Evolutionary conservation across 345 rosid genomes (phyloP).

Genomic region (Lumnitzera racemosa): DNA sequence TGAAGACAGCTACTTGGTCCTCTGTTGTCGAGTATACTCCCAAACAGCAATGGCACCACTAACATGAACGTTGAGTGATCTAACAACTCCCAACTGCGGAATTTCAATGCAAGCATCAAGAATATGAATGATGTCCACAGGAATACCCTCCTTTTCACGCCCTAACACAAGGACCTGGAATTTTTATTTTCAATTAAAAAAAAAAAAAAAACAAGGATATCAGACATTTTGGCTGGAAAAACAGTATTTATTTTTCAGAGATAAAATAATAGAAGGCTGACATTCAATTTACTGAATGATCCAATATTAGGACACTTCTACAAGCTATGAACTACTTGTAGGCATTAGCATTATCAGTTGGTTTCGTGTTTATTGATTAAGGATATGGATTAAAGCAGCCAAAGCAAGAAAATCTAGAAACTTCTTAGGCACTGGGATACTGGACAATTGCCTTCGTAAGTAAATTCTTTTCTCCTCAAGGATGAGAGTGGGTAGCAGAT

Average conservation of each 20-base stretch:
- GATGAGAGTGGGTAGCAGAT: too few relatives aligned
- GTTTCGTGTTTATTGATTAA: too few relatives aligned
- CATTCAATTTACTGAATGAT: too few relatives aligned
- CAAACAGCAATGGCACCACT: slow-evolving; percentile 95
- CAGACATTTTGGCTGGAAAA: not conserved
- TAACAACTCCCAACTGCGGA: slow-evolving; percentile 90
- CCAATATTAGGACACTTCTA: too few relatives aligned
- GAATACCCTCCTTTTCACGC: slow-evolving; percentile 92
- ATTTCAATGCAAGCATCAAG: slow-evolving; percentile 89
- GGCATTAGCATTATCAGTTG: too few relatives aligned
- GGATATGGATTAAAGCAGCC: too few relatives aligned
- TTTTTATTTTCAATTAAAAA: not conserved
- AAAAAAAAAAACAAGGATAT: not conserved
- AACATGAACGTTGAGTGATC: slow-evolving; percentile 93
- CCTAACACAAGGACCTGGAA: slow-evolving; percentile 85
- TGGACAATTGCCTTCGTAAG: too few relatives aligned
- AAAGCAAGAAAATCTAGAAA: too few relatives aligned
- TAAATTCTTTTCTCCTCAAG: too few relatives aligned
- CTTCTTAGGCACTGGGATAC: too few relatives aligned
- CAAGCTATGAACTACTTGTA: too few relatives aligned
- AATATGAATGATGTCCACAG: slow-evolving; percentile 81
- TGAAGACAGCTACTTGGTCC: slow-evolving; percentile 29
- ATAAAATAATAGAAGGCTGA: too few relatives aligned
- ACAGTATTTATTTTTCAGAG: not conserved
- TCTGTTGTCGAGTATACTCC: slow-evolving; percentile 96